phyloP scores from a whole-genome alignment of 805 yeast species.

The Barnettozyma botsteinii region DNA sequence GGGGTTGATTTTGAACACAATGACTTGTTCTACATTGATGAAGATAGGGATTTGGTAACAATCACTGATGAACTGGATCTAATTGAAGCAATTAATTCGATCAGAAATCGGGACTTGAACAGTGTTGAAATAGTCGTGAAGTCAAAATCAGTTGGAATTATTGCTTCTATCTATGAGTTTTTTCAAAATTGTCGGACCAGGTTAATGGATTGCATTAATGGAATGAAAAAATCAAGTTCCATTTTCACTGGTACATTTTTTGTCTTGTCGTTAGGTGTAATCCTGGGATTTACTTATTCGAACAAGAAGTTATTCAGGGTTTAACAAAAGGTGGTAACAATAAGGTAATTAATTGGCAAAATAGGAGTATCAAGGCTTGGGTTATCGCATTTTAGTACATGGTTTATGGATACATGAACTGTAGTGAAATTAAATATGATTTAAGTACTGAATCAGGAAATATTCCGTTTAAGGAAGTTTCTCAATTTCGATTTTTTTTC shows the following conservation, averaged over 20 bases:
- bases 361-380: background rate
- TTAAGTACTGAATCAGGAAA: background rate
- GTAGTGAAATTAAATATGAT: background rate
- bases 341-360: background rate
- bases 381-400: background rate
- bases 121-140: constrained; percentile 16
- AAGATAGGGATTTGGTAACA: constrained; percentile 32
- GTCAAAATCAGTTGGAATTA: background rate
- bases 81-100: constrained; percentile 21
- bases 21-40: constrained; percentile 34
- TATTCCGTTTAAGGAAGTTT: background rate
- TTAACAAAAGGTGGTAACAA: background rate
- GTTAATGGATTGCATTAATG: constrained; percentile 1
- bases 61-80: constrained; percentile 33
- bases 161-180: constrained; percentile 2
- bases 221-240: constrained; percentile 1
- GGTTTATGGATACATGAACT: too few species aligned
- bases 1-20: constrained; percentile 15
- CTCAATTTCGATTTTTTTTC: background rate
- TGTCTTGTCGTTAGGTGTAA: constrained; percentile 20
- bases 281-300: constrained; percentile 18
- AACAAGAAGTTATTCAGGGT: constrained; percentile 2
- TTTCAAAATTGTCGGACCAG: constrained; percentile 2
- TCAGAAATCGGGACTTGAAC: constrained; percentile 3
- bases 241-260: constrained; percentile 15